Evolutionary conservation across 1,284 basidiomycete species (phyloP), one percentile per base, ranked within the genome.

Genomic region (Cryptococcus floricola): DNA sequence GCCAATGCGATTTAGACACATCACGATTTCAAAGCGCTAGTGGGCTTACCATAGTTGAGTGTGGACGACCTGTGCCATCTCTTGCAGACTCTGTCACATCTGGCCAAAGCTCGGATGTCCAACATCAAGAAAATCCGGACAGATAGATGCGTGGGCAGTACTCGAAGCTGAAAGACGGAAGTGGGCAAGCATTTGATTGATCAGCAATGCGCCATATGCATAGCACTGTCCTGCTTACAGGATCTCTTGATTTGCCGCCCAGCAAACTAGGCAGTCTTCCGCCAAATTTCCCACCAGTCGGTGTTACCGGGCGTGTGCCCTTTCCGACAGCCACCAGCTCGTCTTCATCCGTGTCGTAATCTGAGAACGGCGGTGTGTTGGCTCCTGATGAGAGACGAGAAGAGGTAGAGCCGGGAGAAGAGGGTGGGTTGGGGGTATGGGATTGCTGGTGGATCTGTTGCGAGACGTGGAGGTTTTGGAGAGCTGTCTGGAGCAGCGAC

Each of bases 31-130:
- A 1, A 14, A 31, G 53, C 19, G 41, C 18, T 28, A 45, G 42
- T 49, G 41, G 38, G 79, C 85, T 56, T 62, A 90, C 91, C 85
- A 71, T 94, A 92, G 74, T 95, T 95, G 56, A 94, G 71, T 0
- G 89, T 89, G 76, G 91, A 89, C 60, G 88, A 91, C 74, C 85
- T 85, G 59, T 81, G 83, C 91, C 91, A 95, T 73, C 90, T 88
- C 75, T 82, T 85, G 52, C 85, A 90, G 5, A 94, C 89, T 45
- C 86, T 77, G 25, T 89, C 83, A 66, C 89, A 92, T 43, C 82
- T 81, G 2, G 87, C 86, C 34, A 95, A 82, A 53, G 89, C 84
- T 52, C 76, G 76, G 41, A 88, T 78, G n/a, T 82, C 75, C 4
- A 95, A 79, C 55, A 77, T 75, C 3, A 82, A 74, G 69, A 94